Evolutionary conservation across 2,329 filamentous ascomycete species (phyloP), one percentile per base, ranked within the genome.

Genomic region (Colletotrichum magnum): DNA sequence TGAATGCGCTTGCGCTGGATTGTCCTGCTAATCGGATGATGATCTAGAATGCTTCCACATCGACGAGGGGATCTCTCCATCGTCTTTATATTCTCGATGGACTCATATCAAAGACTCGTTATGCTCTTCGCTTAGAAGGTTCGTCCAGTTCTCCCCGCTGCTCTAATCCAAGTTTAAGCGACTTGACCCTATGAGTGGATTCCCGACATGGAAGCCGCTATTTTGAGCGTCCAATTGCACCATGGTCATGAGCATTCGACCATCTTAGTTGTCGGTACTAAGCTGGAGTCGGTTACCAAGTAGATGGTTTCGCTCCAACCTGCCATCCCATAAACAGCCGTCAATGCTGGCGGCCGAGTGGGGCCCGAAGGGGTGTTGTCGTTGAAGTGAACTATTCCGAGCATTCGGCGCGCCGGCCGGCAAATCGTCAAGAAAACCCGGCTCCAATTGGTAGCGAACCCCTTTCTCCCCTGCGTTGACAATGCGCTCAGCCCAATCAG

Each of bases 271-370:
- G 48, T 21, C 28, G 7, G 15, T 65, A 12, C 48, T 65, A 59
- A 65, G 56, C 16, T 51, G 28, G 18, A 28, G 28, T 59, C 61
- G 54, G 48, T 65, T 50, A 56, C 28, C 66, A 56, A 65, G 48
- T 69, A 56, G 18, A 65, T 65, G 50, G 66, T 24, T 5, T 51
- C 24, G 28, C 28, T 48, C 10, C 32, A 39, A 32, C 21, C 41
- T 51, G 32, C 7, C 41, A 51, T 56, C 41, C 54, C 54, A 45
- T 54, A 26, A 48, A 28, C 28, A 9, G 48, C 48, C 54, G n/a
- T n/a, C 41, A n/a, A 39, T 18, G 41, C n/a, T 43, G 61, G 54
- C 24, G 41, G 48, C 41, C 28, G 54, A 43, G 61, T 60, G 66
- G 65, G 36, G 9, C 48, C 12, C 41, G 45, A 12, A 36, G 53